Conservation (phyloP, 306 rosid species). For the Medicago truncatula region MtrunA17r5.0-ANR NC_053045.1:36209501-36210000, state of each 20-base stretch:
- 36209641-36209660: slow-evolving; percentile 78
- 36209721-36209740: slow-evolving; percentile 27
- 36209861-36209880: not conserved
- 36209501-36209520: slow-evolving; percentile 19
- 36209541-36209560: slow-evolving; percentile 20
- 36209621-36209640: slow-evolving; percentile 53
- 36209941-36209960: too few species aligned
- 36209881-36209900: not conserved
- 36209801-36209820: not conserved
- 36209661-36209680: slow-evolving; percentile 96
- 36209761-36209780: slow-evolving; percentile 23
- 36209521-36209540: slow-evolving; percentile 26
- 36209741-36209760: slow-evolving; percentile 20
- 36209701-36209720: slow-evolving; percentile 38
- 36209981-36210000: not conserved
- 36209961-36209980: too few species aligned
- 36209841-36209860: not conserved
- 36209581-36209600: slow-evolving; percentile 28
- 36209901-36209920: too few species aligned
- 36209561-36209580: slow-evolving; percentile 10
- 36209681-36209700: slow-evolving; percentile 51
- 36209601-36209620: slow-evolving; percentile 54
- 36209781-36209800: slow-evolving; percentile 15
- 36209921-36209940: too few species aligned
- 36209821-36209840: not conserved